These are phyloP conservation scores for Metschnikowia lochheadii DNA, from an alignment of 805 yeast genomes.

Conservation along the genomic window DNA sequence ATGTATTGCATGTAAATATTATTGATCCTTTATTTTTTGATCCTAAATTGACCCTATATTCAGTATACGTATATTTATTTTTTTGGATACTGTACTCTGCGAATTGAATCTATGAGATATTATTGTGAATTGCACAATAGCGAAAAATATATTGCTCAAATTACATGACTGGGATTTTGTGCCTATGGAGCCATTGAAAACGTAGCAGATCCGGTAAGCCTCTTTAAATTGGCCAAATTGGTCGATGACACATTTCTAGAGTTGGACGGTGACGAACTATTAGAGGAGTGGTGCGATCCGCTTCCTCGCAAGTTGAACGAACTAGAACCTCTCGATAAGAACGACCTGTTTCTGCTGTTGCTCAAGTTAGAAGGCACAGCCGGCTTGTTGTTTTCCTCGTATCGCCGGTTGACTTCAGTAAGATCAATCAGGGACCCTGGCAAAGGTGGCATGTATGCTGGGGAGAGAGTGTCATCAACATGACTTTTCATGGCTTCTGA, in stretches of 20 bases:
- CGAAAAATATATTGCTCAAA: too few relatives aligned
- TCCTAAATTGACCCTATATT: too few relatives aligned
- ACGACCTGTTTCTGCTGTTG: constrained; percentile 15
- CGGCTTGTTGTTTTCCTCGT: constrained; percentile 20
- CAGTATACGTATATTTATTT: too few relatives aligned
- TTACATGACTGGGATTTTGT: too few relatives aligned
- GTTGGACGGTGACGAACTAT: constrained; percentile 59
- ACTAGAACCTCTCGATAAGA: constrained; percentile 25
- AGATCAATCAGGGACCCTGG: constrained; percentile 38
- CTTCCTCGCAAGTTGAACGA: constrained; percentile 21
- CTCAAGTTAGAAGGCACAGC: constrained; percentile 2
- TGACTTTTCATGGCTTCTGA: constrained; percentile 66
- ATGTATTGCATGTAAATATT: too few relatives aligned
- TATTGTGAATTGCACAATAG: too few relatives aligned
- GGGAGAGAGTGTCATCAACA: constrained; percentile 55
- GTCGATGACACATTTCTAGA: constrained; percentile 64
- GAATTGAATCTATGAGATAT: too few relatives aligned
- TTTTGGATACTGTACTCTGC: too few relatives aligned
- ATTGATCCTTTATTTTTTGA: too few relatives aligned
- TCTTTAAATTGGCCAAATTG: constrained; percentile 8
- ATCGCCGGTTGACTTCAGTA: constrained; percentile 26
- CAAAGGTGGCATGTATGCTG: constrained; percentile 58
- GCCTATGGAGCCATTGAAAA: constrained; percentile 13
- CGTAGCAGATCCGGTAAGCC: constrained; percentile 13
- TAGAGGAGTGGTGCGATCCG: constrained; percentile 22